Conservation (phyloP, 1,139 yeast species). For the Magnusiomyces suaveolens region DNA sequence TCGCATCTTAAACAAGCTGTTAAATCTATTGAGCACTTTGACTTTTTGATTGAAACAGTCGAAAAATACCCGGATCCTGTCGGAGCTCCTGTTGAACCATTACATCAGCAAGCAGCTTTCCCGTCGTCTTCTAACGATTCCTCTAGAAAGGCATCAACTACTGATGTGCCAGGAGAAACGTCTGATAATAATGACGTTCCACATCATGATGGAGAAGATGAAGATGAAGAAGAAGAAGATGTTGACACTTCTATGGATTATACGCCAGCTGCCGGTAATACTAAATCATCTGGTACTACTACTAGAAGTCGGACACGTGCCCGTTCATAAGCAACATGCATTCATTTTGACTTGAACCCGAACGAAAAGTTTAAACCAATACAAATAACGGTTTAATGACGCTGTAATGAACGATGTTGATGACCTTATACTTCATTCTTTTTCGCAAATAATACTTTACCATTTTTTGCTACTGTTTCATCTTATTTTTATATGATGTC, state of each 20-base stretch:
- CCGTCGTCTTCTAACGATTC: neutral
- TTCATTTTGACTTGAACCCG: neutral
- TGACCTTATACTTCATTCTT: neutral
- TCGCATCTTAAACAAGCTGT: slow-evolving; percentile 80
- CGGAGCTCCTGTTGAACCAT: neutral
- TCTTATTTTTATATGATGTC: neutral
- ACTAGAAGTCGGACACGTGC: neutral
- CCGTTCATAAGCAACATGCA: neutral
- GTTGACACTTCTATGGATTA: neutral
- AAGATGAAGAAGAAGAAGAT: no score
- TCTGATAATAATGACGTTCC: neutral
- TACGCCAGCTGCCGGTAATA: neutral
- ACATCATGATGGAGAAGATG: neutral
- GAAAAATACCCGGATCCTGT: slow-evolving; percentile 45
- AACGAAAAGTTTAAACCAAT: neutral
- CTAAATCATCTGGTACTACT: neutral
- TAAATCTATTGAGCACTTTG: slow-evolving; percentile 79
- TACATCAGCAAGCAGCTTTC: neutral
- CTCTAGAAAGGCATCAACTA: neutral
- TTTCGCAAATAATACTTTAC: no score
- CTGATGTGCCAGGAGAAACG: neutral
- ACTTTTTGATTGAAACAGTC: slow-evolving; percentile 70
- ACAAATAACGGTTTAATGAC: neutral
- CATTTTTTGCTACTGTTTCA: neutral
- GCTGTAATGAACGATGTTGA: neutral